phyloP scores from a whole-genome alignment of 305 asterid species.

The Caryopteris hybrid region DNA sequence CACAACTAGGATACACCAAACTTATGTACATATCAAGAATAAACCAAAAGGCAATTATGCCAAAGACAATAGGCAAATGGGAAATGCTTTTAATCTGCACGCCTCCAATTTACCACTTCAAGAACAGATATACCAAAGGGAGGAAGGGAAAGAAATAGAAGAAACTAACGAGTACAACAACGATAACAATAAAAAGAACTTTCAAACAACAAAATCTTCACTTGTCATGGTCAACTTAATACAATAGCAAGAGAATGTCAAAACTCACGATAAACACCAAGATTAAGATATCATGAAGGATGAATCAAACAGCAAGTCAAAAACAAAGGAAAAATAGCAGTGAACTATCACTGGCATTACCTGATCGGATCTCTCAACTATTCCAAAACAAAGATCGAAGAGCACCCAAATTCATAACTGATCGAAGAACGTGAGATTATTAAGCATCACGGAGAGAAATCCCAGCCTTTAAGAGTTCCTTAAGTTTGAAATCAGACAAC shows the following conservation, averaged over 20 bases:
- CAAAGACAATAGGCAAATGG: too few relatives aligned
- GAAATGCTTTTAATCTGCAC: neutral
- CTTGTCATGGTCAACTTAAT: neutral
- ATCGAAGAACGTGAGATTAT: neutral
- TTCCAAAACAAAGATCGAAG: neutral
- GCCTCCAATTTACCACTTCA: neutral
- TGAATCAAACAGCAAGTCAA: neutral
- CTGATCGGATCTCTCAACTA: neutral
- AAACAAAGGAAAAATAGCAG: neutral
- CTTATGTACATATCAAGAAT: too few relatives aligned
- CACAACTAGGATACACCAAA: too few relatives aligned
- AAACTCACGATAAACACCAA: neutral
- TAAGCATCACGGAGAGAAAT: neutral
- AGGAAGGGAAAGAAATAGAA: neutral
- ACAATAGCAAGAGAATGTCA: neutral
- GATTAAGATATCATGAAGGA: neutral
- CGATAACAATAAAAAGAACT: neutral
- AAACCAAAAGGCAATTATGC: too few relatives aligned
- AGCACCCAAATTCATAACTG: constrained; percentile 8
- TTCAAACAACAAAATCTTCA: neutral
- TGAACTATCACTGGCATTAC: neutral
- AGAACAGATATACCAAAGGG: neutral
- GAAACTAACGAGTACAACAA: neutral
- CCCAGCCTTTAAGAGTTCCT: neutral
- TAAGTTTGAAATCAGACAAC: neutral